Evolutionary conservation across 139 green algal genomes (phyloP).

Genomic region (Yamagishiella unicocca): DNA sequence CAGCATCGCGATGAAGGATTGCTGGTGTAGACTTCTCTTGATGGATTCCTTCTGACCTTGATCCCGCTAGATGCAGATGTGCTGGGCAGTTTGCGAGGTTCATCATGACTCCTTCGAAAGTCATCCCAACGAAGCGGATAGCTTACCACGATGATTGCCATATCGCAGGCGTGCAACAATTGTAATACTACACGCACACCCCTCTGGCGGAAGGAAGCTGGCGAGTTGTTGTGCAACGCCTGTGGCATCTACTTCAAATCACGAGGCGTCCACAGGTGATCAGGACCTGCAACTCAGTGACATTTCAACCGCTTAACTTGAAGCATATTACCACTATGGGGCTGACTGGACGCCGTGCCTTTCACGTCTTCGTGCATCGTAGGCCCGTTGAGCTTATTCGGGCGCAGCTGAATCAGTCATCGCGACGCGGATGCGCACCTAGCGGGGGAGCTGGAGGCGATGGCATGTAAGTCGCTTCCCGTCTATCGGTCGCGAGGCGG

Average conservation of each 20-base stretch:
- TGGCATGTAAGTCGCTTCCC: not conserved
- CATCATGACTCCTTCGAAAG: not conserved
- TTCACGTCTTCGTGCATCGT: not conserved
- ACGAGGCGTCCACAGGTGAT: slow-evolving; percentile 64
- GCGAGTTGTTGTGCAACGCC: slow-evolving; percentile 81
- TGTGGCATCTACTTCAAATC: slow-evolving; percentile 87
- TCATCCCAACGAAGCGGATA: too few relatives aligned
- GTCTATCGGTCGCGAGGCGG: too few relatives aligned
- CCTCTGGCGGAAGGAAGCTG: slow-evolving; percentile 80
- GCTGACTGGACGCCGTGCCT: not conserved
- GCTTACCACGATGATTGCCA: slow-evolving; percentile 1
- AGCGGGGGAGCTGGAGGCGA: not conserved
- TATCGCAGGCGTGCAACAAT: slow-evolving; percentile 70
- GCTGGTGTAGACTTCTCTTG: too few relatives aligned
- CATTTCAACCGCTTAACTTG: too few relatives aligned
- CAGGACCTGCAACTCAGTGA: too few relatives aligned
- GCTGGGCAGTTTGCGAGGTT: not conserved
- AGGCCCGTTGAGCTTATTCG: slow-evolving; percentile 29
- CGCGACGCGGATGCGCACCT: not conserved
- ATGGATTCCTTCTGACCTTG: not conserved
- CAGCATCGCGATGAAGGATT: too few relatives aligned
- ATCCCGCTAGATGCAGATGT: too few relatives aligned
- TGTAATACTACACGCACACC: slow-evolving; percentile 79
- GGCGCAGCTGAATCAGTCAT: not conserved
- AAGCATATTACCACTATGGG: too few relatives aligned